Percentiles rank a stretch among this genome's conserved stretches.
Evolutionary conservation across 371 early-diverging fungal genomes (phyloP).

Genomic region (Mucor mucedo): DNA sequence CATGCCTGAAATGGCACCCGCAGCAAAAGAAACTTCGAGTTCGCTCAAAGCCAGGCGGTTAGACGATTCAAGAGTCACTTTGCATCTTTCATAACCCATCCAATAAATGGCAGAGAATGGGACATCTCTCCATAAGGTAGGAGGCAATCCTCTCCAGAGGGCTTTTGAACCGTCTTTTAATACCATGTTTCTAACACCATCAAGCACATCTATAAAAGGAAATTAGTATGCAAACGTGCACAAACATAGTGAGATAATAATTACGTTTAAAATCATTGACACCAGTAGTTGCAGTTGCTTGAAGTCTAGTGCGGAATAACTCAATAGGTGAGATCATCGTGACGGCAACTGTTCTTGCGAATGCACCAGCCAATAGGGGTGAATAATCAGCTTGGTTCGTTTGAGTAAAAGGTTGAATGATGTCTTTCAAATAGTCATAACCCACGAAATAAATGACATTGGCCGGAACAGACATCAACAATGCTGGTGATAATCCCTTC

Average conservation of each 20-base stretch:
- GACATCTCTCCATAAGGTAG: constrained; percentile 95
- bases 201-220: constrained; percentile 50
- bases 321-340: constrained; percentile 90
- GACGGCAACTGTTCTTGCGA: constrained; percentile 81
- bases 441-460: constrained; percentile 95
- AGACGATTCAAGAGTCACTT: constrained; percentile 22
- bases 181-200: constrained; percentile 69
- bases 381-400: constrained; percentile 38
- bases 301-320: constrained; percentile 88
- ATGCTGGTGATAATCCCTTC: constrained; percentile 87
- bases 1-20: constrained; percentile 80
- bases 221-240: not conserved
- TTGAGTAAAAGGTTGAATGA: constrained; percentile 13
- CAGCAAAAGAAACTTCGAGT: constrained; percentile 63
- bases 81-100: constrained; percentile 85
- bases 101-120: constrained; percentile 93
- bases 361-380: constrained; percentile 81
- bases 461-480: constrained; percentile 89
- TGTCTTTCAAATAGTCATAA: constrained; percentile 83
- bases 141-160: constrained; percentile 87
- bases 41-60: constrained; percentile 26
- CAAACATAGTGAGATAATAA: not conserved
- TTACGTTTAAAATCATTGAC: constrained; percentile 53
- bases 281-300: constrained; percentile 56
- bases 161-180: constrained; percentile 60